Base-by-base conservation (phyloP, 2,329 filamentous ascomycete genomes). In the Beauveria medogensis region DNA sequence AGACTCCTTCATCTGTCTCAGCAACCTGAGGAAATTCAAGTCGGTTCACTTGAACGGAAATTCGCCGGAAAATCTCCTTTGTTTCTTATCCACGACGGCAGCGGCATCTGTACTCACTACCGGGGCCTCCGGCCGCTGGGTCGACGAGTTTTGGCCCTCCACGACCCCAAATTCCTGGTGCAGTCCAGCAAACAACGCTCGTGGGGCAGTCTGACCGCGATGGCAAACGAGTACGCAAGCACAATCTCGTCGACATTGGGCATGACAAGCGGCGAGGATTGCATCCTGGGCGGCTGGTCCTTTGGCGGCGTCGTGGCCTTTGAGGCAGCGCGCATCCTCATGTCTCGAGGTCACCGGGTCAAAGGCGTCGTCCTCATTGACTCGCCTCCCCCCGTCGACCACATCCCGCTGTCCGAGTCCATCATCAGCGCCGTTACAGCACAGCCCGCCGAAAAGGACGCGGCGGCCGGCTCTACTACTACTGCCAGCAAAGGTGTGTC, bases 261-360 rank as follows among this genome's bases (percentile, higher is more conserved):
- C 12, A n/a, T 12, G 8, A n/a, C 50, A n/a, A 10, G 14, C 9
- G 18, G 26, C 10, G 28, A 18, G 12, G 50, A 37, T 22, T 52
- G 50, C 40, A 54, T 68, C 37, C 71, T 82, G 0, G 79, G 78
- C 57, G 82, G 81, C 59, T 83, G 80, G 80, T 83, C 78, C 10
- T 80, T 79, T 22, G 81, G 81, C 43, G 80, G 80, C 8, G 78
- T 81, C 60, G 75, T 78, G 61, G 79, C 80, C 20, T 82, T 75
- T 64, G 76, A 79, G 56, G 74, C 75, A 4, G 73, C 76, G 3
- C 72, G 73, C 16, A 71, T 76, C 40, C 68, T 80, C 4, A 71
- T 73, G 28, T 66, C 70, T 34, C 66, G 71, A 24, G 74, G 73
- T 6, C 71, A 75, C 53, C 67, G 65, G 28, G 74, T 77, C 16